phyloP scores from a whole-genome alignment of 164 flowering plant genomes.

The Houttuynia cordata region DNA sequence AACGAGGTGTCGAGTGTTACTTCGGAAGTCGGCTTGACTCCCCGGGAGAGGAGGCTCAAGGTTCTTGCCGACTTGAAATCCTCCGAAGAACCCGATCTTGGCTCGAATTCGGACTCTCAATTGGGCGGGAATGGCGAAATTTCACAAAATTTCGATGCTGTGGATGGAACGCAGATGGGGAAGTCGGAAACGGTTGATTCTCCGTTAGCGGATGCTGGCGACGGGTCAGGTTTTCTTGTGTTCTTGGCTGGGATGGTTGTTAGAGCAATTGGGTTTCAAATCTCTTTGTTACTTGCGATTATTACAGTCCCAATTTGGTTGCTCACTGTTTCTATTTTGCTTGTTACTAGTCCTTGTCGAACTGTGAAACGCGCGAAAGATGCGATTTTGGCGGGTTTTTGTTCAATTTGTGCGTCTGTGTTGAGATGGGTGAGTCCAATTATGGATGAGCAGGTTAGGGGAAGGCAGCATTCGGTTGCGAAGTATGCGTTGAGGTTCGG shows the following conservation, averaged over 20 bases:
- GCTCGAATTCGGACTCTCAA: conserved; percentile 1
- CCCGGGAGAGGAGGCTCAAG: conserved; percentile 5
- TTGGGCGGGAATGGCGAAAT: conserved; percentile 6
- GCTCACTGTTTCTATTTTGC: conserved; percentile 19
- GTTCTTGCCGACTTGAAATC: conserved; percentile 10
- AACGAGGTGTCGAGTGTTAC: neutral
- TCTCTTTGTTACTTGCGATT: conserved; percentile 27
- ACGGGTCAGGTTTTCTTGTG: conserved; percentile 21
- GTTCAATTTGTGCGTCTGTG: conserved; percentile 11
- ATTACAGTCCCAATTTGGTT: conserved; percentile 44
- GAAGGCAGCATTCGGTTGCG: conserved; percentile 14
- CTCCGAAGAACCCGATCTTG: conserved; percentile 2
- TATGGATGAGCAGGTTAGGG: conserved; percentile 17
- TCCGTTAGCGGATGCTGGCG: conserved; percentile 11
- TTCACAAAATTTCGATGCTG: conserved; percentile 16
- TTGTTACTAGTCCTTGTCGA: conserved; percentile 36
- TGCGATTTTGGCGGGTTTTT: conserved; percentile 11
- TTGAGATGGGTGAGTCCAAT: conserved; percentile 12
- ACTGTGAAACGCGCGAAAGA: conserved; percentile 14
- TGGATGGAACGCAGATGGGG: conserved; percentile 1
- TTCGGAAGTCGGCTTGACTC: conserved; percentile 1
- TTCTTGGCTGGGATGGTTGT: conserved; percentile 36
- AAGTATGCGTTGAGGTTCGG: conserved; percentile 23
- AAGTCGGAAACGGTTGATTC: conserved; percentile 4
- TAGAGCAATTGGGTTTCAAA: conserved; percentile 44